Evolutionary conservation across 2,329 filamentous ascomycete genomes (phyloP).

Genomic region (Claviceps digitariae): DNA sequence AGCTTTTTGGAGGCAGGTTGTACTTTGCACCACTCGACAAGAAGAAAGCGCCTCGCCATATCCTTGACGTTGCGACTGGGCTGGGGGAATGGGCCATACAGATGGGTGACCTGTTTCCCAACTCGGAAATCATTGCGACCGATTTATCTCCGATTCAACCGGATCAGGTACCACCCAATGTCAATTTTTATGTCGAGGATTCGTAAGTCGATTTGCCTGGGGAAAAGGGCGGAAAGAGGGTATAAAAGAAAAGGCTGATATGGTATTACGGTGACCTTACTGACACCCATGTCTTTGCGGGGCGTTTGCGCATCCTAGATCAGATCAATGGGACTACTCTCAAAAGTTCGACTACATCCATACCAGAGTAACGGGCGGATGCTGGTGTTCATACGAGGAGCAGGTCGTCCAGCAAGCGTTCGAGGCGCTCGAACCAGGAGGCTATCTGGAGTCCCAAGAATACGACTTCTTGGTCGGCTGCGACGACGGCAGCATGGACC

Average conservation of each 20-base stretch:
- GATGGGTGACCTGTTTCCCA: constrained; percentile 48
- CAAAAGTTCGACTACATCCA: constrained; percentile 44
- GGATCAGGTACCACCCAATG: constrained; percentile 53
- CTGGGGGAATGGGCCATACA: constrained; percentile 51
- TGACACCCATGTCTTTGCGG: neutral
- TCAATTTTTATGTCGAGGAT: constrained; percentile 63
- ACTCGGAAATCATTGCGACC: constrained; percentile 45
- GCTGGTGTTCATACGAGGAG: constrained; percentile 33
- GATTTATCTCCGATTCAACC: constrained; percentile 59
- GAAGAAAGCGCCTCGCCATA: constrained; percentile 20
- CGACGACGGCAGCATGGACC: constrained; percentile 32
- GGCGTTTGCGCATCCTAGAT: constrained; percentile 15
- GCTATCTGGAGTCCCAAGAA: constrained; percentile 43
- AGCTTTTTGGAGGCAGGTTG: constrained; percentile 25
- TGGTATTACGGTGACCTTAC: neutral
- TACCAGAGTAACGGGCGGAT: constrained; percentile 33
- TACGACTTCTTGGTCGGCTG: constrained; percentile 22
- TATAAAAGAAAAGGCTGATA: neutral
- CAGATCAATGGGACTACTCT: constrained; percentile 37
- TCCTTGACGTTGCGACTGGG: constrained; percentile 32
- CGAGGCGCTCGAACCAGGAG: constrained; percentile 33
- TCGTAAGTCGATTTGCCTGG: constrained; percentile 17
- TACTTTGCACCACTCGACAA: constrained; percentile 29
- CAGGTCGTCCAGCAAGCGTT: constrained; percentile 40
- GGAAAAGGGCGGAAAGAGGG: too few species aligned